Evolutionary conservation across 768 basidiomycete species (phyloP).

Genomic region (Paxillus rubicundulus): DNA sequence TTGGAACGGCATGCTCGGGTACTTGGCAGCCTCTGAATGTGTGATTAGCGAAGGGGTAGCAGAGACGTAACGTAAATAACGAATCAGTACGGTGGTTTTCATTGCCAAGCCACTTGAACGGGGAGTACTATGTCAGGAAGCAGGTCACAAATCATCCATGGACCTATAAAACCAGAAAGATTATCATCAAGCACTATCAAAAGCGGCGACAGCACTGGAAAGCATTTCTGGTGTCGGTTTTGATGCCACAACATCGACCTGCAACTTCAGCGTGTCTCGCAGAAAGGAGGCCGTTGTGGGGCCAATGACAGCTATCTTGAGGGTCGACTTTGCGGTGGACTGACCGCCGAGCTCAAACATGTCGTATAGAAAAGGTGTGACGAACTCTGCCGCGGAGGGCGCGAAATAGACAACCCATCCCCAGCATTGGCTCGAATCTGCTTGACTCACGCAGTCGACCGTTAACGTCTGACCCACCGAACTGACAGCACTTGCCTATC

Average conservation of each 20-base stretch:
- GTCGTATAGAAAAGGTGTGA: slow-evolving; percentile 46
- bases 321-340: slow-evolving; percentile 1
- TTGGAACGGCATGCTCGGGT: neutral
- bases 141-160: too few species aligned
- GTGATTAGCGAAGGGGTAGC: slow-evolving; percentile 4
- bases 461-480: neutral
- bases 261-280: slow-evolving; percentile 40
- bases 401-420: slow-evolving; percentile 75
- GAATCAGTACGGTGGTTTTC: neutral
- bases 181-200: slow-evolving; percentile 9
- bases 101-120: too few species aligned
- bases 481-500: slow-evolving; percentile 21
- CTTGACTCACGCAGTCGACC: neutral
- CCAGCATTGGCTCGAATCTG: slow-evolving; percentile 32
- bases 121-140: neutral
- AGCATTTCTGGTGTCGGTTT: slow-evolving; percentile 59
- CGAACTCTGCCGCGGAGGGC: slow-evolving; percentile 64
- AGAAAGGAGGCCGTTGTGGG: slow-evolving; percentile 60
- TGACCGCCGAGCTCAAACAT: slow-evolving; percentile 40
- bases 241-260: slow-evolving; percentile 53
- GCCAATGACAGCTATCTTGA: slow-evolving; percentile 62
- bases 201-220: slow-evolving; percentile 25
- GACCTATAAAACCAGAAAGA: neutral
- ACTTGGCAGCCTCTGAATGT: neutral
- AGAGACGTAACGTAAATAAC: slow-evolving; percentile 14